Evolutionary conservation across 768 basidiomycete genomes (phyloP).

Genomic region (Mycena filopes): DNA sequence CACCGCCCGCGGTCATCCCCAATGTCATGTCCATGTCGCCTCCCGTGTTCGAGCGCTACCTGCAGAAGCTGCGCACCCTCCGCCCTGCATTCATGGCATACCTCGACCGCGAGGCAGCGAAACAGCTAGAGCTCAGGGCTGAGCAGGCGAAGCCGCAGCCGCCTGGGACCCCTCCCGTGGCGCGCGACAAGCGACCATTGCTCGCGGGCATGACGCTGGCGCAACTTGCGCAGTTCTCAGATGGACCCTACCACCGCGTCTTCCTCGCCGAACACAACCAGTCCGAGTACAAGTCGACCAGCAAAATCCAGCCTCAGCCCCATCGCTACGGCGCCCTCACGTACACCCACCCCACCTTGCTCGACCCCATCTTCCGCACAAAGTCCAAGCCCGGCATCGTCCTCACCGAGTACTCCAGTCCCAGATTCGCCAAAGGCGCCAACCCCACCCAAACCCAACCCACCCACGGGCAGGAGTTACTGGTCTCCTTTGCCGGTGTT

Average conservation of each 20-base stretch:
- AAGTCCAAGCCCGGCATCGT: conserved; percentile 69
- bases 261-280: conserved; percentile 49
- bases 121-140: conserved; percentile 5
- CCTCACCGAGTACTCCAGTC: conserved; percentile 44
- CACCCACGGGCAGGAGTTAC: background rate
- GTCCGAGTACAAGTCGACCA: conserved; percentile 35
- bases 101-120: conserved; percentile 42
- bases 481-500: conserved; percentile 27
- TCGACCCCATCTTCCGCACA: conserved; percentile 65
- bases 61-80: conserved; percentile 64
- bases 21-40: conserved; percentile 73
- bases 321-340: conserved; percentile 71
- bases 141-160: background rate
- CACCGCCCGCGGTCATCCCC: conserved; percentile 41
- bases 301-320: conserved; percentile 68
- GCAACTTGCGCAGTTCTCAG: conserved; percentile 38
- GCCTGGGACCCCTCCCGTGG: background rate
- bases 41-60: conserved; percentile 66
- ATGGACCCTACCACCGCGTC: conserved; percentile 39
- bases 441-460: too few species aligned
- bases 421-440: background rate
- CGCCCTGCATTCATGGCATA: conserved; percentile 67
- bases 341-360: conserved; percentile 63
- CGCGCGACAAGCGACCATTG: background rate
- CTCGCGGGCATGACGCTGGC: conserved; percentile 34